Evolutionary conservation across 129 eudicot genomes (phyloP), one percentile per base, ranked within the genome.

Genomic region (Escallonia rubra): DNA sequence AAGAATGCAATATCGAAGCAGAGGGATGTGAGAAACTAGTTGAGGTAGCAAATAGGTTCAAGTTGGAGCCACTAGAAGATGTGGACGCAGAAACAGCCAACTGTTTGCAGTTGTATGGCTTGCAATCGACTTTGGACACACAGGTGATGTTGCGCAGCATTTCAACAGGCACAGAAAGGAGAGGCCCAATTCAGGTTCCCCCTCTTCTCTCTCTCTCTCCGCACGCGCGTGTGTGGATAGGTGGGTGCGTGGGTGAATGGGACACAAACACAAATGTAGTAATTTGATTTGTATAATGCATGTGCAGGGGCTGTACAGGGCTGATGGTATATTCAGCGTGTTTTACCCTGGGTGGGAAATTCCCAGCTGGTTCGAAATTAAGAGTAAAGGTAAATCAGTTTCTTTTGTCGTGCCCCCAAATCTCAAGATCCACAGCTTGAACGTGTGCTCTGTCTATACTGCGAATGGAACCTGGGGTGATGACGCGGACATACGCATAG

Each of bases 221-320:
- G 2, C 3, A 8, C 34, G 2, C 34, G 5, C 8, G 14, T 54
- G 5, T 54, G n/a, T n/a, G n/a, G n/a, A 54, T 42, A 57, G 16
- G 39, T 57, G 42, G 16, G n/a, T 15, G 8, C 3, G 39, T 16
- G n/a, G 16, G 38, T 57, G 14, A 56, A 4, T 56, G 4, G 14
- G 4, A 15, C 59, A 10, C 4, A 11, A 54, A 2, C n/a, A n/a
- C n/a, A n/a, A n/a, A n/a, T n/a, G n/a, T n/a, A 54, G 6, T 57
- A 15, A 59, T 34, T 3, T 13, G 40, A 4, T 38, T 59, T 0
- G 42, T 38, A 2, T 10, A 6, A 2, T 6, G 9, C 5, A 3
- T 59, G 63, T 59, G 45, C 70, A 68, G 66, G 69, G 68, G 53
- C 42, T 69, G 49, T 40, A 54, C 4, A 67, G 70, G 43, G n/a